A percentile compares a stretch with the other conserved stretches of the same genome.
Conservation (phyloP, 306 rosid genomes). For the Cucurbita ficifolia region DNA sequence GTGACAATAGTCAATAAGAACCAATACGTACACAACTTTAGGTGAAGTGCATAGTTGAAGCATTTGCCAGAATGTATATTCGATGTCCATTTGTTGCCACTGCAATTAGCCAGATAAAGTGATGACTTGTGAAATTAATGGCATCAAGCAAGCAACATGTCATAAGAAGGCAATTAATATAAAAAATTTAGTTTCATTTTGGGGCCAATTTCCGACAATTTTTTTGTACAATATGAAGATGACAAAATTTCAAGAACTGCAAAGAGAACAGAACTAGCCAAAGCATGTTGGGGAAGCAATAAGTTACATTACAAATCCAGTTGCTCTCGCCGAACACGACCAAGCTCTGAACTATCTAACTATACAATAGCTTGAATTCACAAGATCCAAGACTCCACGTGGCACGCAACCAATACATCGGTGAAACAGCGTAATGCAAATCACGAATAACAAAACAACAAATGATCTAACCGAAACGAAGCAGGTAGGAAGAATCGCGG, state of each 20-base stretch:
- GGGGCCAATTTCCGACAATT: background rate
- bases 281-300: background rate
- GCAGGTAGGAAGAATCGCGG: background rate
- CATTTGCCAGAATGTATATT: conserved; percentile 99
- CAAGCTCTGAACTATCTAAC: background rate
- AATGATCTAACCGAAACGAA: background rate
- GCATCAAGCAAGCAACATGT: conserved; percentile 1
- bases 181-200: background rate
- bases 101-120: conserved; percentile 20
- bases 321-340: background rate
- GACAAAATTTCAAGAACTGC: background rate
- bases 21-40: conserved; percentile 82
- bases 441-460: background rate
- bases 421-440: background rate
- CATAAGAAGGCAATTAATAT: background rate
- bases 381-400: conserved; percentile 1
- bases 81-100: conserved; percentile 99
- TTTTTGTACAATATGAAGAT: background rate
- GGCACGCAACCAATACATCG: background rate
- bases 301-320: background rate
- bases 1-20: background rate
- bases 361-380: background rate
- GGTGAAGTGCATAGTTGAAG: conserved; percentile 92
- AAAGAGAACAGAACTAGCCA: background rate
- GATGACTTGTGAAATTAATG: background rate